Evolutionary conservation across 179 eudicot genomes (phyloP), one percentile per base, ranked within the genome.

Genomic region (Vitellaria paradoxa): DNA sequence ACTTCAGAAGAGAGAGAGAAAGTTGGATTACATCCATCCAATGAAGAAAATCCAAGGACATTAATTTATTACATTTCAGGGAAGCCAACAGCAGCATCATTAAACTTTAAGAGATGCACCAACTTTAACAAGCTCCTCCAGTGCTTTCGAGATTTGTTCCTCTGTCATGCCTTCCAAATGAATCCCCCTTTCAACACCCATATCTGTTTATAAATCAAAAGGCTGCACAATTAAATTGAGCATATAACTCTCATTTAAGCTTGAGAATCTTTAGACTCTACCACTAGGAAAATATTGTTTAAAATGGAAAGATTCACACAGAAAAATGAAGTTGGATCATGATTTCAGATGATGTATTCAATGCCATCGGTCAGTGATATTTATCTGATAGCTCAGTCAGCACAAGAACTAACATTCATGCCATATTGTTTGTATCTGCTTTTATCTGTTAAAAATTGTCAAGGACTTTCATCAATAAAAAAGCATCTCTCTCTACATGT

Each of bases 181-280:
- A 47, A 93, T 78, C 17, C 97, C 92, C 84, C 87, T 89, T 79
- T 93, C 97, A 6, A 91, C 88, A 65, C 97, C 97, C 89, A 84
- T 79, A 73, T 88, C 97, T 91, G 85, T 50, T 67, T 67, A 70
- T 14, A 81, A 78, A 64, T 79, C 74, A 82, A 9, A 69, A 30
- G 26, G 62, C 57, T 4, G 4, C 47, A 60, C n/a, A 5, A 65
- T 21, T 18, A 59, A 77, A 79, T 40, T 2, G 0, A 61, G 2
- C 40, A 64, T 42, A 40, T 20, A 69, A 72, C 9, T 18, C 71
- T 65, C 61, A 49, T 14, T 15, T 17, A 3, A 18, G 14, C 47
- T 73, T n/a, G 9, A 0, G 18, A 52, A 7, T 40, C 49, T 9
- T 26, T 24, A 26, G 12, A 50, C 37, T 56, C 2, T 24, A 18